Conservation (phyloP, 2,329 filamentous ascomycete genomes). For the Fusarium luffae region DNA sequence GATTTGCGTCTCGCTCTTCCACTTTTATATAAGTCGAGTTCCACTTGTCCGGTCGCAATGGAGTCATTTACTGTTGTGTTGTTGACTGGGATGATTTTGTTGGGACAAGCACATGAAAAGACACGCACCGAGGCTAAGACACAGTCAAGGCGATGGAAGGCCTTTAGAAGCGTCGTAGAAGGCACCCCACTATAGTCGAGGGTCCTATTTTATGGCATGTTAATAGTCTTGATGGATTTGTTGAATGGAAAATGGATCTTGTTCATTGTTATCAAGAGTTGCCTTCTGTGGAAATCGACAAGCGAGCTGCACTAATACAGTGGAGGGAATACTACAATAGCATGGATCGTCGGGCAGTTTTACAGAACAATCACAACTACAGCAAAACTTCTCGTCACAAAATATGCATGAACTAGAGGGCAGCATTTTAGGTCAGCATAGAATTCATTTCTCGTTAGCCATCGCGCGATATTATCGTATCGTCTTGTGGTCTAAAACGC, state of each 20-base stretch:
- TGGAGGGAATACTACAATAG: slow-evolving; percentile 16
- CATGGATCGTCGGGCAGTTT: not conserved
- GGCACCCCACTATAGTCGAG: slow-evolving; percentile 30
- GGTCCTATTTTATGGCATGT: slow-evolving; percentile 17
- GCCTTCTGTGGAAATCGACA: slow-evolving; percentile 7
- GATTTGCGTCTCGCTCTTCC: not conserved
- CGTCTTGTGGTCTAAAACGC: slow-evolving; percentile 33
- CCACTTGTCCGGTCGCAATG: slow-evolving; percentile 28
- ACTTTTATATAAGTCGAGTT: slow-evolving; percentile 28
- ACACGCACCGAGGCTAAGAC: slow-evolving; percentile 41
- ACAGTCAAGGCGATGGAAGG: slow-evolving; percentile 1
- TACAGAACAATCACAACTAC: slow-evolving; percentile 5
- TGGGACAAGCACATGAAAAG: slow-evolving; percentile 49
- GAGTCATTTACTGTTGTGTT: slow-evolving; percentile 34
- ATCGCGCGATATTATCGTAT: slow-evolving; percentile 39
- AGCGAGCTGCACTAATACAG: slow-evolving; percentile 28
- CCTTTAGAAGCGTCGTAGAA: slow-evolving; percentile 29
- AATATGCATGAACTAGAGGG: slow-evolving; percentile 7
- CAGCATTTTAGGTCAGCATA: slow-evolving; percentile 38
- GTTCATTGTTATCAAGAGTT: slow-evolving; percentile 1
- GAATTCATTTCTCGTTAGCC: slow-evolving; percentile 46
- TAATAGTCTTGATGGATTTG: slow-evolving; percentile 1
- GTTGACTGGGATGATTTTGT: slow-evolving; percentile 45
- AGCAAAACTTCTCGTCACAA: not conserved
- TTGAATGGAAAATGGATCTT: not conserved